These are phyloP conservation scores for Candida boidinii DNA, from an alignment of 805 yeast genomes.

Conservation along the genomic window DNA sequence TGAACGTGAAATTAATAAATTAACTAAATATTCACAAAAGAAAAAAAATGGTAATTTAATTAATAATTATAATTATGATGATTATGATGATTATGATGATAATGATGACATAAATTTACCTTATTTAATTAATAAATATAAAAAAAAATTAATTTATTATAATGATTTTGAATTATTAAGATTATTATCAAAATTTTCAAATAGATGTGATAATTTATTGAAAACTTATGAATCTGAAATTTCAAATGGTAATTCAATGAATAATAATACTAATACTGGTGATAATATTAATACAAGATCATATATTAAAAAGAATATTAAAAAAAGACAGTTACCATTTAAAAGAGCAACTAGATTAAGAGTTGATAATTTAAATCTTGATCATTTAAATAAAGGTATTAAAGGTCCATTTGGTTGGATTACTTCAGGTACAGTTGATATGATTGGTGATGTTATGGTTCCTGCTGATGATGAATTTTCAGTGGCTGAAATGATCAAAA, in stretches of 20 bases:
- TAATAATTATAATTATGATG: slow-evolving; percentile 1
- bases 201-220: too few relatives aligned
- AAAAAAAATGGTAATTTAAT: slow-evolving; percentile 1
- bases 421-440: slow-evolving; percentile 82
- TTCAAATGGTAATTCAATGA: too few relatives aligned
- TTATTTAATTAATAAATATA: too few relatives aligned
- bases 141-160: too few relatives aligned
- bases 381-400: slow-evolving; percentile 83
- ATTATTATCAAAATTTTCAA: too few relatives aligned
- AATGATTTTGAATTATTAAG: too few relatives aligned
- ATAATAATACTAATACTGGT: background rate
- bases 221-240: too few relatives aligned
- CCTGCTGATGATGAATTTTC: slow-evolving; percentile 48
- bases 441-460: slow-evolving; percentile 83
- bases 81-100: slow-evolving; percentile 1
- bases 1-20: slow-evolving; percentile 15
- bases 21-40: slow-evolving; percentile 6
- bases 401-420: slow-evolving; percentile 99
- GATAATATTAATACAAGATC: too few relatives aligned
- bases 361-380: slow-evolving; percentile 77
- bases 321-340: too few relatives aligned
- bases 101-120: too few relatives aligned
- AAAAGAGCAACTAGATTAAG: slow-evolving; percentile 67
- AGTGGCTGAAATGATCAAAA: slow-evolving; percentile 38
- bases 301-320: slow-evolving; percentile 8